phyloP scores from a whole-genome alignment of 495 filamentous ascomycete species.

The Penicillium malachiteum region DNA sequence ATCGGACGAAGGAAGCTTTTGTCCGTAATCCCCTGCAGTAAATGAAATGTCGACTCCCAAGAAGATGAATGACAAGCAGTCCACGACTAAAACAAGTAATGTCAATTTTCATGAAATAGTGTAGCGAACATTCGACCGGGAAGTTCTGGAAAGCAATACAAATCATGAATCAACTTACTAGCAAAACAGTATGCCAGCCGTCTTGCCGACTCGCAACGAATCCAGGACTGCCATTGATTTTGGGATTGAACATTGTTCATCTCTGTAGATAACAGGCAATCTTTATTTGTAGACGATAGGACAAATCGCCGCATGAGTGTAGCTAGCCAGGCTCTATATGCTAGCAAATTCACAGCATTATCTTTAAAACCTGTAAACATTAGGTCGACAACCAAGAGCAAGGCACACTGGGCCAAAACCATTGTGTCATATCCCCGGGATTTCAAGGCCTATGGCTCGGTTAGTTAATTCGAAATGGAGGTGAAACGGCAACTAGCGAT shows the following conservation, averaged over 20 bases:
- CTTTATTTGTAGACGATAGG: background rate
- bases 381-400: background rate
- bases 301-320: background rate
- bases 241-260: background rate
- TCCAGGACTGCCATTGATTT: background rate
- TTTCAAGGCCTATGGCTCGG: background rate
- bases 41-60: background rate
- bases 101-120: background rate
- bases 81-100: background rate
- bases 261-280: background rate
- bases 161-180: background rate
- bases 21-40: background rate
- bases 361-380: background rate
- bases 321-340: background rate
- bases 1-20: background rate
- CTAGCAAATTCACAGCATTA: background rate
- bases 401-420: background rate
- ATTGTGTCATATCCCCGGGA: background rate
- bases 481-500: too few relatives aligned
- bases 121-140: too few relatives aligned
- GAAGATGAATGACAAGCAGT: background rate
- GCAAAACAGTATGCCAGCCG: background rate
- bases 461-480: too few relatives aligned
- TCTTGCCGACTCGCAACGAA: background rate
- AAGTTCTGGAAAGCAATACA: background rate